Percentiles rank a stretch among this genome's conserved stretches.
These are phyloP conservation scores for Neoascochyta sp. DNA, from an alignment of 2,329 filamentous ascomycete genomes.

Conservation along the genomic window DNA sequence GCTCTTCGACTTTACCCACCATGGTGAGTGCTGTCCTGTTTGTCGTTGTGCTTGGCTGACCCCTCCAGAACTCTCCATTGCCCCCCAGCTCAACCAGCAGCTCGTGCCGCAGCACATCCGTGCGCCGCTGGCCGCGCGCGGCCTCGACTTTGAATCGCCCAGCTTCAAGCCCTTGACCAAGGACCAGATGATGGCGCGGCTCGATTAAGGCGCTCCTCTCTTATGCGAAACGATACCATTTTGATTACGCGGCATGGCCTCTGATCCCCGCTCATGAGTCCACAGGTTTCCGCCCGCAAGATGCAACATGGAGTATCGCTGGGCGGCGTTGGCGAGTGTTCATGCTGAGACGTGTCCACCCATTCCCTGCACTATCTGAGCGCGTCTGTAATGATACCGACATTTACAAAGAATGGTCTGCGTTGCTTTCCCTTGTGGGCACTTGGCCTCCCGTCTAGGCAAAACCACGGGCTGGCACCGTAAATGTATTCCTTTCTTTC, in stretches of 20 bases:
- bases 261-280: constrained; percentile 31
- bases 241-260: constrained; percentile 37
- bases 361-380: constrained; percentile 36
- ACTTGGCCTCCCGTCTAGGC: constrained; percentile 24
- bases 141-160: constrained; percentile 75
- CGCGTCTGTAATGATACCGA: constrained; percentile 40
- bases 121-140: constrained; percentile 67
- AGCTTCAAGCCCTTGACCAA: constrained; percentile 87
- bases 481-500: constrained; percentile 34
- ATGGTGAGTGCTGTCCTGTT: constrained; percentile 62
- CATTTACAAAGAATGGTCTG: constrained; percentile 37
- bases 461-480: constrained; percentile 27
- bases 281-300: constrained; percentile 30
- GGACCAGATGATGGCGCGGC: constrained; percentile 94
- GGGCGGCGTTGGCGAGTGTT: constrained; percentile 34
- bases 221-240: constrained; percentile 42
- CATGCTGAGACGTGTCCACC: constrained; percentile 35
- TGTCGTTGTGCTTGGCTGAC: constrained; percentile 7
- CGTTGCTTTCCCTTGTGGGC: constrained; percentile 33
- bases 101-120: constrained; percentile 82
- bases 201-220: constrained; percentile 61
- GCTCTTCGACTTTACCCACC: constrained; percentile 89
- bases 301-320: constrained; percentile 36
- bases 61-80: constrained; percentile 84
- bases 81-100: constrained; percentile 78